Evolutionary conservation across 2,329 filamentous ascomycete genomes (phyloP).

Genomic region (Clarireedia homoeocarpa): DNA sequence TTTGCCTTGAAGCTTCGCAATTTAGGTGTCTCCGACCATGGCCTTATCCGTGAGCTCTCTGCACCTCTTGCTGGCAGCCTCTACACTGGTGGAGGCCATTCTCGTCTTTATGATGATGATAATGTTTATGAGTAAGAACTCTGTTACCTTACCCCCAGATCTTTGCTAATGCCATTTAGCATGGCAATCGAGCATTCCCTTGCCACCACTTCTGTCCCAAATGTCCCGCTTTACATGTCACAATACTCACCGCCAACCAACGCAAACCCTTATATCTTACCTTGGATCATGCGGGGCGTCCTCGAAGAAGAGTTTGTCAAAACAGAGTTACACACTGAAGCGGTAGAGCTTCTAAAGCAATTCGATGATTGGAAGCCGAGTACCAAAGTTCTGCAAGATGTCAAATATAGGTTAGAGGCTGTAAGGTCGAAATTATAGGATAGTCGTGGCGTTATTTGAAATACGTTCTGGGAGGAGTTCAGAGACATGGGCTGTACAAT

Average conservation of each 20-base stretch:
- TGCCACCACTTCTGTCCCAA: constrained; percentile 55
- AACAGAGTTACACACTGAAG: constrained; percentile 69
- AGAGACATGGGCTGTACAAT: constrained; percentile 1
- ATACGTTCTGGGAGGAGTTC: neutral
- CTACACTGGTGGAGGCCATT: constrained; percentile 89
- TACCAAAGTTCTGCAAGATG: constrained; percentile 88
- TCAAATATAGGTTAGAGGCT: constrained; percentile 88
- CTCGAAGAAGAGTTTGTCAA: constrained; percentile 88
- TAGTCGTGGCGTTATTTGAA: neutral
- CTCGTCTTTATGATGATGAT: constrained; percentile 82
- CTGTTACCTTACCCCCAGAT: constrained; percentile 9
- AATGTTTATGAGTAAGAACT: constrained; percentile 65
- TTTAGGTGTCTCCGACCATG: constrained; percentile 85
- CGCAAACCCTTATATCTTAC: constrained; percentile 81
- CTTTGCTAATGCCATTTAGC: constrained; percentile 28
- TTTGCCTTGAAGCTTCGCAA: constrained; percentile 93
- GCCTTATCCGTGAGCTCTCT: constrained; percentile 83
- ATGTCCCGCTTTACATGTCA: constrained; percentile 42
- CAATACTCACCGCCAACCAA: constrained; percentile 41
- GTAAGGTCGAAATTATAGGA: constrained; percentile 69
- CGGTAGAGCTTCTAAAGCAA: constrained; percentile 68
- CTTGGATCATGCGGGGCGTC: constrained; percentile 91
- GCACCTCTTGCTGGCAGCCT: constrained; percentile 82
- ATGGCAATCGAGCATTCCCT: constrained; percentile 66
- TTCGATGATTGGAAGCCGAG: constrained; percentile 92